phyloP scores from a whole-genome alignment of 768 basidiomycete species.

The Terana coerulea region DNA sequence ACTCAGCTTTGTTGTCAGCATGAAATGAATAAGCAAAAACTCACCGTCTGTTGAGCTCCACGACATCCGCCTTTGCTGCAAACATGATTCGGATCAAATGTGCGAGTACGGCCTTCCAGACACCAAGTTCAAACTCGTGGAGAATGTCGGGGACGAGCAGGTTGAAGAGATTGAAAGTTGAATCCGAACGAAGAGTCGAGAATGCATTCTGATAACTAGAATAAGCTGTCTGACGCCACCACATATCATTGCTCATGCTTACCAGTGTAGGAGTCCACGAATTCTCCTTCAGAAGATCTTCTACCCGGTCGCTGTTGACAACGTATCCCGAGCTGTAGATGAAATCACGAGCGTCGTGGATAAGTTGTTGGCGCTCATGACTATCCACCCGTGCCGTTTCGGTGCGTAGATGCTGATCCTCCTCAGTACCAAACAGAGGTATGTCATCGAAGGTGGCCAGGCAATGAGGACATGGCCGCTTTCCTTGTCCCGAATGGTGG shows the following conservation, averaged over 20 bases:
- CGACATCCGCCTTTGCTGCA: neutral
- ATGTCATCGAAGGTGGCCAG: neutral
- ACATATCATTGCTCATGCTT: neutral
- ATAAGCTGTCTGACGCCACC: neutral
- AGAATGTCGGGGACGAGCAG: constrained; percentile 34
- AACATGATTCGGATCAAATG: constrained; percentile 35
- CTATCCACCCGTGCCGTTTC: neutral
- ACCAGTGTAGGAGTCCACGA: neutral
- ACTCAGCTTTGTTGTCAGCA: neutral
- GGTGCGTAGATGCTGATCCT: neutral
- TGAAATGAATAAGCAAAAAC: constrained; percentile 25
- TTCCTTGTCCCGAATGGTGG: neutral
- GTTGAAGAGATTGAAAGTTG: constrained; percentile 22
- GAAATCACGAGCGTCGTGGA: neutral
- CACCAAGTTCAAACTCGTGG: constrained; percentile 39
- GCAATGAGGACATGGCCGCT: neutral
- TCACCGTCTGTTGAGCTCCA: neutral
- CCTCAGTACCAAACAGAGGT: neutral
- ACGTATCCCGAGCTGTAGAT: neutral
- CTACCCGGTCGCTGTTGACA: neutral
- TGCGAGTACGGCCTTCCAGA: constrained; percentile 33
- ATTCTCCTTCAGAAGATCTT: neutral
- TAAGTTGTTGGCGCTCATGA: neutral
- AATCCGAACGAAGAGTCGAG: too few species aligned
- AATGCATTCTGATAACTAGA: constrained; percentile 38